These are phyloP conservation scores for Kuraishia capsulata DNA, from an alignment of 805 yeast genomes.

Conservation along the genomic window DNA sequence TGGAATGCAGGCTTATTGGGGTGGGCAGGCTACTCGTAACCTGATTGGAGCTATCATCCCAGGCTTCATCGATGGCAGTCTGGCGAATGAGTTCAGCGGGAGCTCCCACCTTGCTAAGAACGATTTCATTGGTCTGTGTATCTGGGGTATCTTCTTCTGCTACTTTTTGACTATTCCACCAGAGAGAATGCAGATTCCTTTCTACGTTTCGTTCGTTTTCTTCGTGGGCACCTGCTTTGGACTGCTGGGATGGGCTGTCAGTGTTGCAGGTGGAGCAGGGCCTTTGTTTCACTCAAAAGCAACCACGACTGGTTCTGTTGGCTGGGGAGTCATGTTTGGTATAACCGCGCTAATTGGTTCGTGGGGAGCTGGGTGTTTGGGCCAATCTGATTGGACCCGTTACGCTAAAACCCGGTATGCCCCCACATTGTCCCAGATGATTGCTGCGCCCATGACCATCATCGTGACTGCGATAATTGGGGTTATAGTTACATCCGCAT, in stretches of 20 bases:
- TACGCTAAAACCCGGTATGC: conserved; percentile 6
- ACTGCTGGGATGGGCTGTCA: conserved; percentile 19
- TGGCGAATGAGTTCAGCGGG: conserved; percentile 15
- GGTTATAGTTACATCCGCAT: conserved; percentile 8
- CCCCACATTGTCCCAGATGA: conserved; percentile 7
- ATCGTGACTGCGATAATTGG: conserved; percentile 1
- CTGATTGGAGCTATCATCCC: conserved; percentile 9
- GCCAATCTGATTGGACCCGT: conserved; percentile 8
- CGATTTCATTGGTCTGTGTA: conserved; percentile 7
- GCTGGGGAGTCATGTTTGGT: conserved; percentile 8
- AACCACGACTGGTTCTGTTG: conserved; percentile 6
- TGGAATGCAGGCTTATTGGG: conserved; percentile 22
- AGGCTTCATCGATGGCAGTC: conserved; percentile 13
- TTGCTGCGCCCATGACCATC: conserved; percentile 6
- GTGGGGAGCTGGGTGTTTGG: conserved; percentile 8
- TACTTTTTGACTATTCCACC: conserved; percentile 16
- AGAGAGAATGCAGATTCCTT: conserved; percentile 17
- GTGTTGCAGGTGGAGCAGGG: conserved; percentile 19
- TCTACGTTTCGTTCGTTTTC: conserved; percentile 9
- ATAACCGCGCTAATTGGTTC: conserved; percentile 8
- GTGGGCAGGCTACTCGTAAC: conserved; percentile 21
- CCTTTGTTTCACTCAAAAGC: conserved; percentile 7
- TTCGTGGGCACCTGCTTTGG: conserved; percentile 18
- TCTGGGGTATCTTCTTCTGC: conserved; percentile 6
- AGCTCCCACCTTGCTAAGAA: conserved; percentile 5